Percentiles rank a stretch among this genome's conserved stretches.
These are phyloP conservation scores for Amoebophrya sp. DNA, from an alignment of 169 alveolate genomes.

Conservation along the genomic window DNA sequence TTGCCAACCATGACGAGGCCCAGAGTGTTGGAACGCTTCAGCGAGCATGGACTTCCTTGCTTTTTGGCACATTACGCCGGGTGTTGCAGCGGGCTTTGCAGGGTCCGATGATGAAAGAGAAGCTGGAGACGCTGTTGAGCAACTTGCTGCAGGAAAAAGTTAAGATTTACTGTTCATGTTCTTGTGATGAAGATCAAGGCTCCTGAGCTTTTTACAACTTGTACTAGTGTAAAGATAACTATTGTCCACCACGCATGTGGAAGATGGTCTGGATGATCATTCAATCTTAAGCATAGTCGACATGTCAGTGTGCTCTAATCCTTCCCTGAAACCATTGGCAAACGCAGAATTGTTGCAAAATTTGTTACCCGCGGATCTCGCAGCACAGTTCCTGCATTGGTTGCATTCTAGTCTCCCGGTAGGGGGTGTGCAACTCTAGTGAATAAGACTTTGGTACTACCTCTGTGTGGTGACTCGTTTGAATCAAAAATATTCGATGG, in stretches of 20 bases:
- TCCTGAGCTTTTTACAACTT: too few species aligned
- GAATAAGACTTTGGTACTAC: background rate
- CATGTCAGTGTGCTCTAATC: too few species aligned
- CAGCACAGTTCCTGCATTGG: background rate
- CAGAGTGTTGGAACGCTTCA: background rate
- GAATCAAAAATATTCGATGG: too few species aligned
- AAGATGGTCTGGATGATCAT: too few species aligned
- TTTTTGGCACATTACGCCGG: background rate
- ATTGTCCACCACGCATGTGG: too few species aligned
- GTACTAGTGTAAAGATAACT: too few species aligned
- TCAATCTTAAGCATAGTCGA: too few species aligned
- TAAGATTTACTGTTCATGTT: too few species aligned
- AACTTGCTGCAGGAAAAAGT: constrained; percentile 6
- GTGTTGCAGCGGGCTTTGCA: background rate
- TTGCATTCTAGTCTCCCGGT: background rate
- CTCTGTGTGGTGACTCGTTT: background rate
- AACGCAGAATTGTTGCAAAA: background rate
- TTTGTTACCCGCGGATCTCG: background rate
- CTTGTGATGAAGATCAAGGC: too few species aligned
- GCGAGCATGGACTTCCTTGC: background rate
- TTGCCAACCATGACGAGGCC: background rate
- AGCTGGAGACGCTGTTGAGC: background rate
- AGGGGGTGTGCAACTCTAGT: background rate
- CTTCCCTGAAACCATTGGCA: background rate
- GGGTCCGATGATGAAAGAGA: background rate